A percentile compares a stretch with the other conserved stretches of the same genome.
phyloP scores from a whole-genome alignment of 306 rosid genomes.

The Echinosophora koreensis region DNA sequence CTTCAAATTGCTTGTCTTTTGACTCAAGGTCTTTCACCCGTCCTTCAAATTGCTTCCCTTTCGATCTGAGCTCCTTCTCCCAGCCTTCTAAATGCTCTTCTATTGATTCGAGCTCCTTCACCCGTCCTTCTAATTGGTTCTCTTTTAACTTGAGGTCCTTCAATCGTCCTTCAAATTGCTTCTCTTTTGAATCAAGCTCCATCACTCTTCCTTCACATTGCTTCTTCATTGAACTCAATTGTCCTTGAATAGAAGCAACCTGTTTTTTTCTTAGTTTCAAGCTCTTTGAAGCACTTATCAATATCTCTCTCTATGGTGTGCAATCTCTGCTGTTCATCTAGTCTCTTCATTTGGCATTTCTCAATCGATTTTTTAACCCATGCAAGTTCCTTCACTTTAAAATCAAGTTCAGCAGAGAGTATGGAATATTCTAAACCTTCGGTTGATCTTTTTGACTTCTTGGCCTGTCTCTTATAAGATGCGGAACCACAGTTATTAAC shows the following conservation, averaged over 20 bases:
- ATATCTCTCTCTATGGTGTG: slow-evolving; percentile 42
- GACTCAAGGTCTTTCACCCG: background rate
- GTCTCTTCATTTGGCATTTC: slow-evolving; percentile 22
- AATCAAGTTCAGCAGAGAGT: slow-evolving; percentile 26
- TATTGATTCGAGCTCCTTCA: background rate
- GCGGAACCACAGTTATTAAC: slow-evolving; percentile 47
- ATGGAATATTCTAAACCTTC: slow-evolving; percentile 72
- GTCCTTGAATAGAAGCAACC: slow-evolving; percentile 23
- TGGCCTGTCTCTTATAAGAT: slow-evolving; percentile 52
- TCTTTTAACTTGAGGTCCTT: background rate
- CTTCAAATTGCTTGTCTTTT: slow-evolving; percentile 19
- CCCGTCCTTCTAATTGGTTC: background rate
- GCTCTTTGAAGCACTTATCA: slow-evolving; percentile 47
- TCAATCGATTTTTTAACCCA: slow-evolving; percentile 19
- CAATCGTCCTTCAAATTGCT: background rate
- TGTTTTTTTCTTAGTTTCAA: slow-evolving; percentile 51
- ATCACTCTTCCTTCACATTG: slow-evolving; percentile 35
- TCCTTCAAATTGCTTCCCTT: slow-evolving; percentile 6
- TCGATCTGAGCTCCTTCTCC: background rate
- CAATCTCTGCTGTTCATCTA: slow-evolving; percentile 41
- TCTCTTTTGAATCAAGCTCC: slow-evolving; percentile 42
- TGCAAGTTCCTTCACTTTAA: slow-evolving; percentile 42
- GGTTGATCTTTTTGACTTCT: slow-evolving; percentile 48
- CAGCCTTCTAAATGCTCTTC: background rate
- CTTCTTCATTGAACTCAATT: slow-evolving; percentile 30